Evolutionary conservation across 2,329 filamentous ascomycete genomes (phyloP), one percentile per base, ranked within the genome.

Genomic region (Aspergillus udagawae): DNA sequence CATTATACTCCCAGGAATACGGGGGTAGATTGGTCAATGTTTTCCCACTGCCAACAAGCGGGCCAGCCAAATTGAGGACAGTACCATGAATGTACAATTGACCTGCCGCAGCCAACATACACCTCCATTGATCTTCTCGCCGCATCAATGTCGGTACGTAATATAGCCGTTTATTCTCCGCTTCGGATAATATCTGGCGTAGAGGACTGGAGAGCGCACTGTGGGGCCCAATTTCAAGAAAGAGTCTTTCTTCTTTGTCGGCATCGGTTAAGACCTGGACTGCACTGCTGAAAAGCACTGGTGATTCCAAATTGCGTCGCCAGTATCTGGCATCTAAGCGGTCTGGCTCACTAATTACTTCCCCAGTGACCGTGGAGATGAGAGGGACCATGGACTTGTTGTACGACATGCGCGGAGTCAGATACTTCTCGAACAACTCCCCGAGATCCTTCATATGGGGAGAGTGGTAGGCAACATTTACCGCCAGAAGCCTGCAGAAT

Each of bases 401-500:
- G 28, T 10, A 29, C 3, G 28, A 10, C 28, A 29, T 29, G 3
- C 4, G 28, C 9, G 28, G 3, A 29, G 8, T 29, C 9, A 29
- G 28, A 29, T 10, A 9, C 28, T 29, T 9, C 28, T 29, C 28
- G 28, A 29, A 29, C 28, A 3, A 29, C 28, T 29, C 28, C 28
- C 51, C 53, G 3, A 56, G 17, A 9, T 12, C 38, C 4, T 10
- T 12, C 67, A 72, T 70, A 29, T 67, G 62, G 9, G 54, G 49
- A 2, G 68, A 70, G 52, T 72, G 69, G 52, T 72, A 72, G 0
- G 67, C 69, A 2, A 23, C 55, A 2, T 63, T 58, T 8, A 62
- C 63, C 25, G 57, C 57, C 1, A 72, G 58, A n/a, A 49, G 51
- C 1, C 67, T 60, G 3, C 58, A 57, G 50, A 71, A 70, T 1